Evolutionary conservation across 306 rosid species (phyloP).

Genomic region (Gleditsia sinensis): DNA sequence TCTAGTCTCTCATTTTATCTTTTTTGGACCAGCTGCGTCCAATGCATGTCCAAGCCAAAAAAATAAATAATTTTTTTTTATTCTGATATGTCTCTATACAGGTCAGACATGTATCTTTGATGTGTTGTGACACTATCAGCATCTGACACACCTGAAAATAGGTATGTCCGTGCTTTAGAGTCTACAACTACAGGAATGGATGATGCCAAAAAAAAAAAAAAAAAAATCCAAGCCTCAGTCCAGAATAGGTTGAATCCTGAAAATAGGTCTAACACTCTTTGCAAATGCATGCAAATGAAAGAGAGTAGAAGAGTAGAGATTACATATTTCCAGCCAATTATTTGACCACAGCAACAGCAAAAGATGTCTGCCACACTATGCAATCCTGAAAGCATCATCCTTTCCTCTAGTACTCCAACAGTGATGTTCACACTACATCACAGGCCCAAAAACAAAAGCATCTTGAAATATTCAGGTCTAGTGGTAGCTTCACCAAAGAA

Average conservation of each 20-base stretch:
- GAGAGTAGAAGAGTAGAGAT: slow-evolving; percentile 38
- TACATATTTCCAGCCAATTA: slow-evolving; percentile 98
- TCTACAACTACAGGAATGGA: too few relatives aligned
- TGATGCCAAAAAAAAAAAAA: too few relatives aligned
- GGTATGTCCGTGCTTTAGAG: too few relatives aligned
- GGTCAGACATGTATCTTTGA: too few relatives aligned
- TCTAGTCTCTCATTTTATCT: too few relatives aligned
- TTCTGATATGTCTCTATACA: too few relatives aligned
- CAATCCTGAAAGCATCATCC: slow-evolving; percentile 80
- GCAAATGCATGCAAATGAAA: slow-evolving; percentile 10
- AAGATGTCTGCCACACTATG: slow-evolving; percentile 82
- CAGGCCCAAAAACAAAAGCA: slow-evolving; percentile 21
- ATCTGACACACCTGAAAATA: too few relatives aligned
- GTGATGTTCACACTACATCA: slow-evolving; percentile 65
- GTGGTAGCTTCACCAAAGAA: slow-evolving; percentile 22
- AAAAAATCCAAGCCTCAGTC: too few relatives aligned
- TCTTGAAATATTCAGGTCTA: slow-evolving; percentile 30
- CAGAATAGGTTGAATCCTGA: neutral
- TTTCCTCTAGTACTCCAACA: slow-evolving; percentile 66
- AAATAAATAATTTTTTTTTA: too few relatives aligned
- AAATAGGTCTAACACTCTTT: neutral
- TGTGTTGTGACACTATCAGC: too few relatives aligned
- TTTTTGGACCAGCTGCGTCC: too few relatives aligned
- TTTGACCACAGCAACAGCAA: slow-evolving; percentile 93
- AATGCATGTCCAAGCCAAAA: too few relatives aligned